Conservation (phyloP, 495 filamentous ascomycete species). For the Xylaria venustula region DNA sequence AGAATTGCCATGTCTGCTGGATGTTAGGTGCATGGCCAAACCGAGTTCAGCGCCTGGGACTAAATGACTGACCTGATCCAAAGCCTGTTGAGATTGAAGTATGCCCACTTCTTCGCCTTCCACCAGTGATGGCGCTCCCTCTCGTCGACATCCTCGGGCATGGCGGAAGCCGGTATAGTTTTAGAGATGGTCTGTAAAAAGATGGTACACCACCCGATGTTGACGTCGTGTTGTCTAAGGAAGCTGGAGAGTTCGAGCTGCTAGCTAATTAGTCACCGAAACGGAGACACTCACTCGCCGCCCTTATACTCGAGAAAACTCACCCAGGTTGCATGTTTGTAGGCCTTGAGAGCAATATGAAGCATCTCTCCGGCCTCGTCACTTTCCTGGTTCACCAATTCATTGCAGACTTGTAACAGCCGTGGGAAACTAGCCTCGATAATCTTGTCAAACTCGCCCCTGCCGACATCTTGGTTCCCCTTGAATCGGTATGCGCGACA, state of each 20-base stretch:
- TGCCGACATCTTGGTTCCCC: constrained; percentile 63
- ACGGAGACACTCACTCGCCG: constrained; percentile 19
- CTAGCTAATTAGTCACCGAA: constrained; percentile 31
- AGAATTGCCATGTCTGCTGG: constrained; percentile 82
- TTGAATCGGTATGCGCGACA: constrained; percentile 95
- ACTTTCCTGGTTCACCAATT: constrained; percentile 84
- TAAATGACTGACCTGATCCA: constrained; percentile 72
- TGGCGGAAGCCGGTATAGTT: constrained; percentile 70
- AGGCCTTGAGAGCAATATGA: constrained; percentile 88
- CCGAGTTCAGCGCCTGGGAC: not conserved
- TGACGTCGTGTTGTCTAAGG: constrained; percentile 74
- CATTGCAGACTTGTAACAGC: constrained; percentile 79
- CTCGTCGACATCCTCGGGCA: constrained; percentile 81
- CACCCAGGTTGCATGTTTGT: constrained; percentile 97
- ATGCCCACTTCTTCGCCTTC: constrained; percentile 99
- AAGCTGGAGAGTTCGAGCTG: constrained; percentile 80
- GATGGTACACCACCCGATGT: constrained; percentile 91
- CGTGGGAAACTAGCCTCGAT: constrained; percentile 90
- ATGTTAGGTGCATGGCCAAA: constrained; percentile 18
- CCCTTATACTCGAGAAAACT: constrained; percentile 32
- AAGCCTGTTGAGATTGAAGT: constrained; percentile 92
- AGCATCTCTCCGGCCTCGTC: constrained; percentile 96
- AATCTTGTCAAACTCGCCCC: constrained; percentile 90
- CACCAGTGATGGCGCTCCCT: constrained; percentile 95
- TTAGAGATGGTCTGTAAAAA: constrained; percentile 90